Conservation (phyloP, 306 rosid genomes). For the Albizia julibrissin region DNA sequence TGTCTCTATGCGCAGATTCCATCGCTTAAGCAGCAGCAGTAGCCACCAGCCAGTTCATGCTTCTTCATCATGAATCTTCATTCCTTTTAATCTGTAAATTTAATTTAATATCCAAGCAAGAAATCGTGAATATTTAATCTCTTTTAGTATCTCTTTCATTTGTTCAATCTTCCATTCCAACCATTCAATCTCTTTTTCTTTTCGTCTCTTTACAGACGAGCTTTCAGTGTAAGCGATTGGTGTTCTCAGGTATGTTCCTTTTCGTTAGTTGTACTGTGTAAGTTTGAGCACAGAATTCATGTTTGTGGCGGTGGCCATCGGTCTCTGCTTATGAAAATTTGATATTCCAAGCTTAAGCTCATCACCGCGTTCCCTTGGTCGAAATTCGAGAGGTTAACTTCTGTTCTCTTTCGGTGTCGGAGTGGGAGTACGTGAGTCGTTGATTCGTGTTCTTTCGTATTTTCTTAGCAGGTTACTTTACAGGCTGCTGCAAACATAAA, state of each 20-base stretch:
- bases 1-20: not conserved
- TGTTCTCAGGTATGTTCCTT: not conserved
- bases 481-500: not conserved
- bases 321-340: not conserved
- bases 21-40: not conserved
- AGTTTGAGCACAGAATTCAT: not conserved
- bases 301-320: not conserved
- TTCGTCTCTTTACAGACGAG: not conserved
- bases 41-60: conserved; percentile 2
- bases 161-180: not conserved
- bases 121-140: not conserved
- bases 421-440: not conserved
- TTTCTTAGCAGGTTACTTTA: conserved; percentile 1
- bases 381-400: not conserved
- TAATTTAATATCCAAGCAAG: not conserved
- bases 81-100: not conserved
- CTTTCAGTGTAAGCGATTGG: not conserved
- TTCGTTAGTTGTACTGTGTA: not conserved
- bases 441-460: not conserved
- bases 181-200: not conserved
- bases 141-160: not conserved
- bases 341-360: not conserved
- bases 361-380: not conserved
- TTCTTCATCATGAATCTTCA: not conserved
- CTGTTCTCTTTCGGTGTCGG: not conserved